Percentiles rank a stretch among this genome's conserved stretches.
Conservation (phyloP, 2,329 filamentous ascomycete genomes). For the Fusarium sp. region DNA sequence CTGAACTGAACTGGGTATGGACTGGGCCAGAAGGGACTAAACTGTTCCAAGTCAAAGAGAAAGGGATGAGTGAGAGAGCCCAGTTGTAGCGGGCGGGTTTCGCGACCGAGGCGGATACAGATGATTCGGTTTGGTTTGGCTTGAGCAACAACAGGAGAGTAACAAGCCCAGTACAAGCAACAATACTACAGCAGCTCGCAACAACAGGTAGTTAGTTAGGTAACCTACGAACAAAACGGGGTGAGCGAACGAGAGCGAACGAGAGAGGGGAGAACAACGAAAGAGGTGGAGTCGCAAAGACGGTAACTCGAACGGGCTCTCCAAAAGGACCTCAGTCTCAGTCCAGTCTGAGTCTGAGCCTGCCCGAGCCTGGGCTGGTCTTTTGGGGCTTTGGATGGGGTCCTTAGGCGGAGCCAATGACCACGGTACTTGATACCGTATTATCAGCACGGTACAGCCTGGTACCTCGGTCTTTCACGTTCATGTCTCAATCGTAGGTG, state of each 20-base stretch:
- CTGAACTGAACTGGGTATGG: neutral
- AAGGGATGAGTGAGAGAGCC: conserved; percentile 23
- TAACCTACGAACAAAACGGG: conserved; percentile 16
- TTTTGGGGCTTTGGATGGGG: conserved; percentile 31
- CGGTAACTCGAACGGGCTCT: conserved; percentile 20
- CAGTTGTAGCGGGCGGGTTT: conserved; percentile 23
- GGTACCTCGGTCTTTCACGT: conserved; percentile 5
- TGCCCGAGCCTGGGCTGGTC: conserved; percentile 12
- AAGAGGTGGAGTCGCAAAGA: conserved; percentile 26
- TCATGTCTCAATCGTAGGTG: neutral
- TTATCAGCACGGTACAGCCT: conserved; percentile 24
- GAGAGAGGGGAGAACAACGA: conserved; percentile 14
- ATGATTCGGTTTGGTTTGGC: conserved; percentile 9
- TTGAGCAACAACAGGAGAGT: neutral
- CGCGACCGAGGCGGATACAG: conserved; percentile 35
- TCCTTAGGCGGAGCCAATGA: neutral
- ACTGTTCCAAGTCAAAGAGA: conserved; percentile 30
- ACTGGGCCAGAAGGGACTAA: neutral
- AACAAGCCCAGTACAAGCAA: neutral
- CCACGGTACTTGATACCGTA: conserved; percentile 24
- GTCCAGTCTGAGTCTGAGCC: neutral
- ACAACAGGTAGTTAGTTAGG: neutral
- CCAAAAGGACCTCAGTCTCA: conserved; percentile 31
- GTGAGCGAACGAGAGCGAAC: conserved; percentile 9
- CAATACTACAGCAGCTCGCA: neutral